Percentiles rank a stretch among this genome's conserved stretches.
phyloP scores from a whole-genome alignment of 352 stramenopile species.

The Plasmopara viticola region DNA sequence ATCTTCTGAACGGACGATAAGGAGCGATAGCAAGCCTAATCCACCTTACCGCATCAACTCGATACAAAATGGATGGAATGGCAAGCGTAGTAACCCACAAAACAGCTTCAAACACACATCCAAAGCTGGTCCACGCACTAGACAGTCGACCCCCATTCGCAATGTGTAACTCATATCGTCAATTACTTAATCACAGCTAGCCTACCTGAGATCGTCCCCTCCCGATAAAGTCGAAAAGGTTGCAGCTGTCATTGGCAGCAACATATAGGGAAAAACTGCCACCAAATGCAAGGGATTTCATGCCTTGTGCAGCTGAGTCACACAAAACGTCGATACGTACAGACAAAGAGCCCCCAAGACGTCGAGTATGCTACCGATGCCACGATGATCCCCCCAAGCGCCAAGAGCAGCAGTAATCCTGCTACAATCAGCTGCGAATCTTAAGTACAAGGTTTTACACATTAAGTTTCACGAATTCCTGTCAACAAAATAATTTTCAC shows the following conservation, averaged over 20 bases:
- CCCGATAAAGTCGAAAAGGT: constrained; percentile 45
- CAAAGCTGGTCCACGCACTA: constrained; percentile 53
- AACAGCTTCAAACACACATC: constrained; percentile 67
- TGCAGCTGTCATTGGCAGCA: constrained; percentile 54
- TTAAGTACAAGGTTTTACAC: constrained; percentile 6
- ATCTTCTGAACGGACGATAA: background rate
- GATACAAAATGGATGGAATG: constrained; percentile 57
- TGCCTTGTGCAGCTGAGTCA: background rate
- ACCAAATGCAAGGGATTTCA: constrained; percentile 3
- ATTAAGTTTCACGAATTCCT: background rate
- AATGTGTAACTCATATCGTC: background rate
- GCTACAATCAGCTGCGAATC: constrained; percentile 35
- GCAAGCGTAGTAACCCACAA: constrained; percentile 63
- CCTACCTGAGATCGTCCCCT: constrained; percentile 48
- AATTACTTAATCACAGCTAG: background rate
- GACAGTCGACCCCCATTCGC: background rate
- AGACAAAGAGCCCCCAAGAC: constrained; percentile 60
- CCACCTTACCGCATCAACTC: constrained; percentile 47
- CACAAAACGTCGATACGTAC: constrained; percentile 20
- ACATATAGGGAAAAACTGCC: constrained; percentile 56
- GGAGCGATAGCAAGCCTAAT: background rate
- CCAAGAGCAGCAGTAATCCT: constrained; percentile 45
- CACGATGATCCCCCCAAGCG: constrained; percentile 49
- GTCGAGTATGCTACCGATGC: constrained; percentile 52
- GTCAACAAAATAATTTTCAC: background rate